Evolutionary conservation across 164 flowering plant genomes (phyloP), one percentile per base, ranked within the genome.

Genomic region (Tetracentron sinense): DNA sequence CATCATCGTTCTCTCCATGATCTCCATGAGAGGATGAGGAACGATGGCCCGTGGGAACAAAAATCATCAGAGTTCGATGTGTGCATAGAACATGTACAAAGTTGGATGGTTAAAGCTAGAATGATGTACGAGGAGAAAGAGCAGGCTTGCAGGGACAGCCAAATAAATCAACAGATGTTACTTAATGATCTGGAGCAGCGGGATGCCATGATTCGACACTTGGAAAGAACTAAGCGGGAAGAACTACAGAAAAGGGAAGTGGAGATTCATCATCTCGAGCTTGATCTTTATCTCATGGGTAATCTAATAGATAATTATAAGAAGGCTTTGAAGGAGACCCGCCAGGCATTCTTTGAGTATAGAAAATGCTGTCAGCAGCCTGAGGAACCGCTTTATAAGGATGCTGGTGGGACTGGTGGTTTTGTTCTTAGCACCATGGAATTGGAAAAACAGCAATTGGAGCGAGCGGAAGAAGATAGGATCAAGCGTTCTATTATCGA

Each of bases 381-480:
- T 54, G 89, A 78, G 58, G 93, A 86, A 56, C 87, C 97, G 7
- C 65, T 86, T 27, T 94, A 91, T 72, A 85, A 57, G 71, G 96
- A 89, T 75, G 89, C 82, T 60, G 76, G 69, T 55, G 82, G 83
- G 19, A 63, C 79, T 62, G 90, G 94, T 4, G 97, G 97, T 56
- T 58, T 89, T 58, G 89, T 91, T 59, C 67, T 89, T 63, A 89
- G 82, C 62, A 28, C 57, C 19, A 54, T 11, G 23, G 96, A 88
- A 55, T 61, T 83, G 42, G 93, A 85, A 72, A 84, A 71, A 67
- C 81, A 42, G 35, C 70, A 77, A 0, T 53, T 81, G 63, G 84
- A 82, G 63, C 72, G 65, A 59, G 95, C 82, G 68, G 87, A 86
- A 73, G 97, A 95, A 69, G 82, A 80, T 7, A 79, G 58, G 74